A percentile compares a stretch with the other conserved stretches of the same genome.
Evolutionary conservation across 306 rosid genomes (phyloP).

Genomic region (Canavalia gladiata): DNA sequence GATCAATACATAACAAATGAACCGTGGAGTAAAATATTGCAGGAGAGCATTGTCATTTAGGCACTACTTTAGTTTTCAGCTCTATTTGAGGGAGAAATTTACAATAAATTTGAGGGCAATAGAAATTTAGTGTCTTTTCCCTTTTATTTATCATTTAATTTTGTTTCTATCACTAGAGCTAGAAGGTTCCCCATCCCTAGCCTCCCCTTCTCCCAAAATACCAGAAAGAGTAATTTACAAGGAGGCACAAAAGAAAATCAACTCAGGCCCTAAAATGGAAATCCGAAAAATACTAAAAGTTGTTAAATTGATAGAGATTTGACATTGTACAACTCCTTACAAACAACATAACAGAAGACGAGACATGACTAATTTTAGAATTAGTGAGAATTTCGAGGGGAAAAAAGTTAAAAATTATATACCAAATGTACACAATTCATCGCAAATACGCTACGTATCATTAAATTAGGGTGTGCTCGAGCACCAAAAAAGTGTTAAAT

Average conservation of each 20-base stretch:
- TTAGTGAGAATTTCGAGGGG: not conserved
- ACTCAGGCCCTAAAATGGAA: conserved; percentile 6
- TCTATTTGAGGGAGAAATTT: not conserved
- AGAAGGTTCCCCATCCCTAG: not conserved
- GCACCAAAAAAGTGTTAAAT: conserved; percentile 8
- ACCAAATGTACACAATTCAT: not conserved
- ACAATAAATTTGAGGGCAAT: conserved; percentile 8
- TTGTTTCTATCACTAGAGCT: no score
- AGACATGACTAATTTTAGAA: not conserved
- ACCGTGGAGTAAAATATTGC: not conserved
- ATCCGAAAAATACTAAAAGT: conserved; percentile 2
- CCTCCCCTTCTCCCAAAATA: not conserved
- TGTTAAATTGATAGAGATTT: not conserved
- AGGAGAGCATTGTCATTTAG: not conserved
- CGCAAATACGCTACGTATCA: conserved; percentile 19
- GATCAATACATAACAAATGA: not conserved
- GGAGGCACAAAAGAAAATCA: conserved; percentile 4
- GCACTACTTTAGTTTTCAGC: not conserved
- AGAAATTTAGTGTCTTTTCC: not conserved
- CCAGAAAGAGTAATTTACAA: not conserved
- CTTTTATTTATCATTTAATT: not conserved
- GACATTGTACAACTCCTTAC: not conserved
- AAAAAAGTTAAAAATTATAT: not conserved
- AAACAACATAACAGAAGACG: not conserved
- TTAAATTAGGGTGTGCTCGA: not conserved